Conservation (phyloP, 192 early-diverging fungal species). For the Podila epigama region DNA sequence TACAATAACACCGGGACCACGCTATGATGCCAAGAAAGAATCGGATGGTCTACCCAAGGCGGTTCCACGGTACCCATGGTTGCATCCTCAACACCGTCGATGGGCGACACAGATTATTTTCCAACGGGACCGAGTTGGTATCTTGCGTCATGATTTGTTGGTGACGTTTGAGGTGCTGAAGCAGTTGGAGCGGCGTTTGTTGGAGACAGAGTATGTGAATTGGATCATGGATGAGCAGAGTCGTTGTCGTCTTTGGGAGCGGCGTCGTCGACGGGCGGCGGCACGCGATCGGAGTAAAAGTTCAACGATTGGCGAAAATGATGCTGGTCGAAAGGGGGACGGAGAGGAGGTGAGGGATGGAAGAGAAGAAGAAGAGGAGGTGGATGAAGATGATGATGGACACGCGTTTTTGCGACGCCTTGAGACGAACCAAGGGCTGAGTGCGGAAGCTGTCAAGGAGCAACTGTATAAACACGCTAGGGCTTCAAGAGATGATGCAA, state of each 20-base stretch:
- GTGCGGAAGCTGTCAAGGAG: constrained; percentile 4
- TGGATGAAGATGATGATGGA: not conserved
- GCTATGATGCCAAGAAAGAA: not conserved
- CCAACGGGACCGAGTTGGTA: constrained; percentile 55
- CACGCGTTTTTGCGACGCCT: not conserved
- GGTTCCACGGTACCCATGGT: constrained; percentile 47
- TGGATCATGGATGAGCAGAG: constrained; percentile 58
- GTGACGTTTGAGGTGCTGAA: constrained; percentile 57
- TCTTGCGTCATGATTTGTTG: constrained; percentile 56
- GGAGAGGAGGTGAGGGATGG: not conserved
- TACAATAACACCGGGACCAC: not conserved
- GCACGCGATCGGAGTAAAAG: not conserved
- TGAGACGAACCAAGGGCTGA: constrained; percentile 1
- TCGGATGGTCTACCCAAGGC: too few relatives aligned
- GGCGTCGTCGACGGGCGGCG: not conserved
- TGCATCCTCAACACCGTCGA: constrained; percentile 46
- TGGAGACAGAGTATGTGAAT: constrained; percentile 62
- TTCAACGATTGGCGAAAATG: not conserved
- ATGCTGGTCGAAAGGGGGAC: not conserved
- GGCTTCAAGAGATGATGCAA: not conserved
- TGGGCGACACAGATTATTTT: constrained; percentile 56
- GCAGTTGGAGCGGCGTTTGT: constrained; percentile 50
- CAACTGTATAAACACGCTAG: not conserved
- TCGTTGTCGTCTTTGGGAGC: constrained; percentile 49
- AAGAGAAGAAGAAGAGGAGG: not conserved